These are phyloP conservation scores for Rhazya stricta DNA, from an alignment of 257 asterid genomes.

Conservation along the genomic window DNA sequence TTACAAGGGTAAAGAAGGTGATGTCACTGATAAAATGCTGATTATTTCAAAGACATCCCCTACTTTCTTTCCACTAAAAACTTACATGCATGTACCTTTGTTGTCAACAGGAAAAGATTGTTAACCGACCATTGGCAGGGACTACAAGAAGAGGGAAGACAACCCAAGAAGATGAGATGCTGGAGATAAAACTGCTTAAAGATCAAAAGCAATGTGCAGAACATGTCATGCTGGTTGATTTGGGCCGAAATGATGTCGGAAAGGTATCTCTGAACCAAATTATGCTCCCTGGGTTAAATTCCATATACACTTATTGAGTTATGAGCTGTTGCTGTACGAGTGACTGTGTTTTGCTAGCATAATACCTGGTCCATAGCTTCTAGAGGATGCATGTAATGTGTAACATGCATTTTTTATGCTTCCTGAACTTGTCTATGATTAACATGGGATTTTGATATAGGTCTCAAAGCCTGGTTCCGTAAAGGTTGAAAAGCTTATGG, in stretches of 20 bases:
- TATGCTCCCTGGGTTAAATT: not conserved
- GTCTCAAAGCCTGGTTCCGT: conserved; percentile 84
- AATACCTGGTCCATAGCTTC: not conserved
- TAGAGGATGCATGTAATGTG: not conserved
- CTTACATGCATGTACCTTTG: not conserved
- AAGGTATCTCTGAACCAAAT: conserved; percentile 43
- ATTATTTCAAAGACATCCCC: not conserved
- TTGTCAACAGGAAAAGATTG: conserved; percentile 52
- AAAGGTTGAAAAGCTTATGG: conserved; percentile 75
- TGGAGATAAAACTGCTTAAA: conserved; percentile 48
- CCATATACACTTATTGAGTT: not conserved
- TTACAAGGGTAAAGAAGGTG: conserved; percentile 69
- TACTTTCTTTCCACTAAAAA: not conserved
- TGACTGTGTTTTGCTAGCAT: not conserved
- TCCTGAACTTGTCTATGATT: not conserved
- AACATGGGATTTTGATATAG: conserved; percentile 35
- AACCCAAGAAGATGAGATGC: conserved; percentile 52
- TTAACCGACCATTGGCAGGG: conserved; percentile 86
- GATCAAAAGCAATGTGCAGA: conserved; percentile 83
- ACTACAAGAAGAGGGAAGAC: conserved; percentile 73
- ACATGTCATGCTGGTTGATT: conserved; percentile 83
- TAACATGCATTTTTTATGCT: not conserved
- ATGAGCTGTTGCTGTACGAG: not conserved
- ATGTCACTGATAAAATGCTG: conserved; percentile 9
- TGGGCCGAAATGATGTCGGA: conserved; percentile 85